phyloP scores from a whole-genome alignment of 1,139 yeast species.

The Kazachstania sp. region DNA sequence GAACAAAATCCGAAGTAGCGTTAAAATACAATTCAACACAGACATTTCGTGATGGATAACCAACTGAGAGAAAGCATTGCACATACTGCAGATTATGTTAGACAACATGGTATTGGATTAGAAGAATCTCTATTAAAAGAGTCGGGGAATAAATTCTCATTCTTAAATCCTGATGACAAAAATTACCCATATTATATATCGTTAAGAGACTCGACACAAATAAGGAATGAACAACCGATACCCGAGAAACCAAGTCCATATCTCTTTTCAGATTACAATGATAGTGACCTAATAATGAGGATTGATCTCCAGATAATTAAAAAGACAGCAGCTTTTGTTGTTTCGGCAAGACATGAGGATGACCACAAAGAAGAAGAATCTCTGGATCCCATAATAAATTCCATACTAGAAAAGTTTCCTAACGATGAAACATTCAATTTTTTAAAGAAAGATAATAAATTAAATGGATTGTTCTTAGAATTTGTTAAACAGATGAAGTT shows the following conservation, averaged over 20 bases:
- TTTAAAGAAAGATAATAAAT: conserved; percentile 50
- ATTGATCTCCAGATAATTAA: conserved; percentile 64
- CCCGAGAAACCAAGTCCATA: conserved; percentile 34
- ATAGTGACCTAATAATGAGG: conserved; percentile 42
- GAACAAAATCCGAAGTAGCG: neutral
- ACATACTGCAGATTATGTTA: conserved; percentile 65
- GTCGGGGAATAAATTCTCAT: conserved; percentile 49
- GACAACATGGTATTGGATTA: conserved; percentile 58
- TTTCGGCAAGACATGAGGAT: conserved; percentile 13
- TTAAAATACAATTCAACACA: neutral
- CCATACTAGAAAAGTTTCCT: conserved; percentile 34
- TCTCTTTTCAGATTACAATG: conserved; percentile 42
- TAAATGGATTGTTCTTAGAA: conserved; percentile 44
- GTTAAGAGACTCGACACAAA: conserved; percentile 13
- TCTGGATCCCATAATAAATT: conserved; percentile 23
- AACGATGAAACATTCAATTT: conserved; percentile 60
- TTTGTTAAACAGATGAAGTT: conserved; percentile 51
- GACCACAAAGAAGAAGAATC: conserved; percentile 40
- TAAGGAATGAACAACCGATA: neutral
- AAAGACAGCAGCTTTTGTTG: conserved; percentile 62
- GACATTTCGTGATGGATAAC: conserved; percentile 7
- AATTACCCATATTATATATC: conserved; percentile 51
- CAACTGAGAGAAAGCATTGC: conserved; percentile 46
- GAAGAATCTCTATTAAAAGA: conserved; percentile 49
- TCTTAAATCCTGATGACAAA: conserved; percentile 47